Evolutionary conservation across 371 early-diverging fungal genomes (phyloP).

Genomic region (Coemansia sp.): DNA sequence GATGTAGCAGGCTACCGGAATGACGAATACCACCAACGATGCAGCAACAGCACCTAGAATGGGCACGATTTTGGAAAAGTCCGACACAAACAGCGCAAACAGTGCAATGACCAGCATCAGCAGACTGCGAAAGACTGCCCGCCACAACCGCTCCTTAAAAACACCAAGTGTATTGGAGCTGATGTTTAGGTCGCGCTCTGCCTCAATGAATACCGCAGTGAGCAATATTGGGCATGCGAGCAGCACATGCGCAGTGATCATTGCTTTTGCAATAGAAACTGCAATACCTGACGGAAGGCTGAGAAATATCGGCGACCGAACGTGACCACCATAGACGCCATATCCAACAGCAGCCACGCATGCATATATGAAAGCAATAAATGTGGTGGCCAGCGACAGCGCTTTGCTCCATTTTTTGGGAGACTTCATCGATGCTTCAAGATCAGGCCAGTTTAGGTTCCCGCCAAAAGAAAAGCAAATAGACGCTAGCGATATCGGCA

Average conservation of each 20-base stretch:
- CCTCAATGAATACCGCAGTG: constrained; percentile 76
- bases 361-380: constrained; percentile 75
- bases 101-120: constrained; percentile 53
- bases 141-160: constrained; percentile 57
- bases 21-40: constrained; percentile 76
- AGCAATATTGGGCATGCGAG: constrained; percentile 80
- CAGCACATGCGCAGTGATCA: constrained; percentile 81
- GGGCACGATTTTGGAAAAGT: constrained; percentile 80
- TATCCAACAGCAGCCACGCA: constrained; percentile 78
- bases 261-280: constrained; percentile 64
- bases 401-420: constrained; percentile 75
- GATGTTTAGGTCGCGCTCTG: constrained; percentile 63
- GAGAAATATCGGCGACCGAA: constrained; percentile 71
- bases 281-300: constrained; percentile 68
- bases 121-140: constrained; percentile 59
- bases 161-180: constrained; percentile 58
- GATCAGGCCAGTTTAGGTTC: constrained; percentile 81
- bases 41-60: constrained; percentile 79
- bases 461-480: constrained; percentile 82
- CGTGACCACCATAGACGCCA: constrained; percentile 71
- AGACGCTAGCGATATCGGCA: constrained; percentile 52
- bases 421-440: constrained; percentile 79
- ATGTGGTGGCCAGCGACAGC: constrained; percentile 63
- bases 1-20: constrained; percentile 80
- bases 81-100: constrained; percentile 72